Base-by-base conservation (phyloP, 1,139 yeast species). In the Scheffersomyces segobiensis region DNA sequence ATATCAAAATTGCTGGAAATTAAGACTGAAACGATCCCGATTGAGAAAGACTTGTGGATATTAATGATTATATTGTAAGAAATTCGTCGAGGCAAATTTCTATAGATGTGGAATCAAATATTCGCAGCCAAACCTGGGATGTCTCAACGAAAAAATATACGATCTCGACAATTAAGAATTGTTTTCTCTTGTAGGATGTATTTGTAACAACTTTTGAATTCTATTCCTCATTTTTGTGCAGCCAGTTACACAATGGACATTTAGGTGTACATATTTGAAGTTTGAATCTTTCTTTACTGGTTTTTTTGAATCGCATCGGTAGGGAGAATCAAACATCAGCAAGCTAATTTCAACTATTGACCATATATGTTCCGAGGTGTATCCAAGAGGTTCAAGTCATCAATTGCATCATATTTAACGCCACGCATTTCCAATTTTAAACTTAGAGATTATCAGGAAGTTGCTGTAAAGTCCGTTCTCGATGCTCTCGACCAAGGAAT, bases 391-490 rank as follows among this genome's bases (percentile, higher is more conserved):
- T 32, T 10, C 42, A 32, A 32, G 8, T 32, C 42, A 32, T 32
- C 42, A 12, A 2, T 32, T 4, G 17, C 17, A 32, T 14, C 42
- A 24, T 24, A 7, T 32, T 10, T 14, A 32, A 32, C 17, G 42
- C 17, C 42, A 32, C 42, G 4, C 3, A 10, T 32, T 14, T 32
- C 42, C 12, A 14, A 32, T 32, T 10, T 32, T 12, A 32, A 32
- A 14, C 67, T 79, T 19, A 68, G 83, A n/a, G 86, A 84, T 20
- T 93, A 93, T 66, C 98, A 93, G 69, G 70, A 79, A 52, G 87
- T 88, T 53, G 95, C 97, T 52, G 83, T 93, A 1, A 69, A 82
- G 0, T 71, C 81, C 0, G 85, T 95, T 32, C 65, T 86, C 1
- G 65, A 71, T 0, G 84, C 92, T 0, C 71, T 91, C 3, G 65